A percentile compares a stretch with the other conserved stretches of the same genome.
Evolutionary conservation across 805 yeast genomes (phyloP).

Genomic region (Maudiozyma pseudohumilis): DNA sequence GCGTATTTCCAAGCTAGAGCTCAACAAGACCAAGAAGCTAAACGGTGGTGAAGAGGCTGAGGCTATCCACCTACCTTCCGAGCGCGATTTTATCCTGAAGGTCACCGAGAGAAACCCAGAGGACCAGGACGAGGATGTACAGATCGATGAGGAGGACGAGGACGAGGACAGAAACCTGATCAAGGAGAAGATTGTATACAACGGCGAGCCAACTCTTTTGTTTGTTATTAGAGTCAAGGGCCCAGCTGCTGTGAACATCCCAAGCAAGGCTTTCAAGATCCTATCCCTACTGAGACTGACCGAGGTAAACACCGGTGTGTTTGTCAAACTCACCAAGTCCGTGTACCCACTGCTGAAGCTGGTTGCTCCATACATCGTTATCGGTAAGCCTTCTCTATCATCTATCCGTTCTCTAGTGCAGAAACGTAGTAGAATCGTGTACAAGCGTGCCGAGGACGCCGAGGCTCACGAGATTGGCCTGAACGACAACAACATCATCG

Average conservation of each 20-base stretch:
- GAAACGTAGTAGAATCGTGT: slow-evolving; percentile 57
- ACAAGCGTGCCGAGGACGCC: slow-evolving; percentile 22
- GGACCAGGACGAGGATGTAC: neutral
- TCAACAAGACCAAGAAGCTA: slow-evolving; percentile 23
- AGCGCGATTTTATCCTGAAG: slow-evolving; percentile 28
- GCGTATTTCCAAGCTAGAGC: slow-evolving; percentile 48
- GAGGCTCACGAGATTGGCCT: slow-evolving; percentile 38
- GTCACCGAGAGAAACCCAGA: slow-evolving; percentile 16
- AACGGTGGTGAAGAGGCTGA: slow-evolving; percentile 1
- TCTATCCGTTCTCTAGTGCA: slow-evolving; percentile 66
- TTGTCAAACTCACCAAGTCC: slow-evolving; percentile 51
- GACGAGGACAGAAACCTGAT: slow-evolving; percentile 26
- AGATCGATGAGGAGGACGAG: slow-evolving; percentile 6
- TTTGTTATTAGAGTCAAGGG: slow-evolving; percentile 62
- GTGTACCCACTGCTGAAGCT: slow-evolving; percentile 55
- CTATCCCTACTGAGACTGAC: slow-evolving; percentile 52
- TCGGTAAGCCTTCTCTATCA: slow-evolving; percentile 64
- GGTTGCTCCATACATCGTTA: slow-evolving; percentile 61
- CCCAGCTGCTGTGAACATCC: slow-evolving; percentile 55
- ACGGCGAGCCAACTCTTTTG: slow-evolving; percentile 41
- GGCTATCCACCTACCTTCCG: slow-evolving; percentile 20
- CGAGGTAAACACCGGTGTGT: slow-evolving; percentile 58
- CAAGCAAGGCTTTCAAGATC: slow-evolving; percentile 51
- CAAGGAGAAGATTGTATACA: slow-evolving; percentile 28
- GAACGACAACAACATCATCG: slow-evolving; percentile 67